A percentile compares a stretch with the other conserved stretches of the same genome.
These are phyloP conservation scores for Ogataea methanolica DNA, from an alignment of 805 yeast species.

Conservation along the genomic window DNA sequence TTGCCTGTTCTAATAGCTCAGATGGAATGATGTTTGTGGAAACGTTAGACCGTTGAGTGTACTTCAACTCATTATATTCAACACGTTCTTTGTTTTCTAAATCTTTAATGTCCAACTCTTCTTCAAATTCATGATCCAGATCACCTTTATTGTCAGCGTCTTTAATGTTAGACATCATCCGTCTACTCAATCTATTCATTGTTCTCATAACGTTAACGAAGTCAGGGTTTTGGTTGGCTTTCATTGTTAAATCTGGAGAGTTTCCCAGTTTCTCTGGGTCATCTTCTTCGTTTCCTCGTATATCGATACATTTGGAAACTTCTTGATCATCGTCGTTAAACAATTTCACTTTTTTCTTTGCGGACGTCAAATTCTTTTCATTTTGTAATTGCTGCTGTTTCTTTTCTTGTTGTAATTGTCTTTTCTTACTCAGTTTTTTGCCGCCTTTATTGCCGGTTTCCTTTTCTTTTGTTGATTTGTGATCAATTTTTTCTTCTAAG, in stretches of 20 bases:
- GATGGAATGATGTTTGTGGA: slow-evolving; percentile 23
- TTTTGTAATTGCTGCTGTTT: slow-evolving; percentile 6
- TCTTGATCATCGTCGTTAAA: slow-evolving; percentile 36
- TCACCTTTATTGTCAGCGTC: slow-evolving; percentile 33
- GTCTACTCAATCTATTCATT: slow-evolving; percentile 82
- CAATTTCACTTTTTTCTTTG: slow-evolving; percentile 28
- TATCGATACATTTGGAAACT: slow-evolving; percentile 69
- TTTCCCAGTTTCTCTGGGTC: slow-evolving; percentile 74
- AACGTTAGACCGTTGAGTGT: slow-evolving; percentile 25
- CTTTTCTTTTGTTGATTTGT: slow-evolving; percentile 32
- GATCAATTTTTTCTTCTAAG: slow-evolving; percentile 29
- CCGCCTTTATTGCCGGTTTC: slow-evolving; percentile 5
- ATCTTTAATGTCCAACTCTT: slow-evolving; percentile 48
- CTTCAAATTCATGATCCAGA: slow-evolving; percentile 34
- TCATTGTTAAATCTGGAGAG: slow-evolving; percentile 87
- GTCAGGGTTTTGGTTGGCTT: slow-evolving; percentile 56
- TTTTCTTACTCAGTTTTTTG: slow-evolving; percentile 33
- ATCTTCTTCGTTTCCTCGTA: slow-evolving; percentile 78
- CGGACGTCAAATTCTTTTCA: slow-evolving; percentile 20
- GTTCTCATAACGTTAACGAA: slow-evolving; percentile 74
- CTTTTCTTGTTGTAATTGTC: slow-evolving; percentile 6
- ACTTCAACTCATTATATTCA: slow-evolving; percentile 47
- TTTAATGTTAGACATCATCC: slow-evolving; percentile 62
- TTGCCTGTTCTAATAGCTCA: slow-evolving; percentile 14
- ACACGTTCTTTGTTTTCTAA: slow-evolving; percentile 42